phyloP scores from a whole-genome alignment of 2,329 filamentous ascomycete genomes.

The Venturia aucupariae region DNA sequence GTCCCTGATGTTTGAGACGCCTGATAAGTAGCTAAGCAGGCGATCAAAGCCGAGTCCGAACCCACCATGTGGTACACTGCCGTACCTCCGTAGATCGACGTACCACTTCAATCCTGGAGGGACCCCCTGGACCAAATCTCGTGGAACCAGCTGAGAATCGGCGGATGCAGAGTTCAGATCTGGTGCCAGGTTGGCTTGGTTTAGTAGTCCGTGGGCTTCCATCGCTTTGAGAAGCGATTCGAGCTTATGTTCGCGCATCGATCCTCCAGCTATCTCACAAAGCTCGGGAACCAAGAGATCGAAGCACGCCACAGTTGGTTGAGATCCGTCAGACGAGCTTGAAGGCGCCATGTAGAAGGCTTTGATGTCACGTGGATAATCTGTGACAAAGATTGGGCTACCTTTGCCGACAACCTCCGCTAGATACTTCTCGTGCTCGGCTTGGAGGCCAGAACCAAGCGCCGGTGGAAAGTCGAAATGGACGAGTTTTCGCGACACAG shows the following conservation, averaged over 20 bases:
- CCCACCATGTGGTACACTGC: slow-evolving; percentile 83
- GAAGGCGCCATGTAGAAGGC: slow-evolving; percentile 80
- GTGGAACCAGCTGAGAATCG: slow-evolving; percentile 10
- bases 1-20: slow-evolving; percentile 74
- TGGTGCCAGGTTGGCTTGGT: slow-evolving; percentile 15
- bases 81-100: slow-evolving; percentile 76
- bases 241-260: slow-evolving; percentile 76
- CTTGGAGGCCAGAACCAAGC: slow-evolving; percentile 69
- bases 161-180: neutral
- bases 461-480: slow-evolving; percentile 58
- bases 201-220: slow-evolving; percentile 53
- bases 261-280: slow-evolving; percentile 81
- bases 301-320: slow-evolving; percentile 71
- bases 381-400: slow-evolving; percentile 76
- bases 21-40: slow-evolving; percentile 72
- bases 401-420: slow-evolving; percentile 56
- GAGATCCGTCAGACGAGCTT: slow-evolving; percentile 15
- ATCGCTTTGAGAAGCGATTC: slow-evolving; percentile 60
- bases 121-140: slow-evolving; percentile 17
- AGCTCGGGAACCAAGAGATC: slow-evolving; percentile 79
- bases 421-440: slow-evolving; percentile 87
- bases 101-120: slow-evolving; percentile 63
- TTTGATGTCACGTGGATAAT: slow-evolving; percentile 84
- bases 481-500: slow-evolving; percentile 39
- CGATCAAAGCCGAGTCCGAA: slow-evolving; percentile 89